These are phyloP conservation scores for Magnolia sinica DNA, from an alignment of 164 flowering plant species.

Conservation along the genomic window DNA sequence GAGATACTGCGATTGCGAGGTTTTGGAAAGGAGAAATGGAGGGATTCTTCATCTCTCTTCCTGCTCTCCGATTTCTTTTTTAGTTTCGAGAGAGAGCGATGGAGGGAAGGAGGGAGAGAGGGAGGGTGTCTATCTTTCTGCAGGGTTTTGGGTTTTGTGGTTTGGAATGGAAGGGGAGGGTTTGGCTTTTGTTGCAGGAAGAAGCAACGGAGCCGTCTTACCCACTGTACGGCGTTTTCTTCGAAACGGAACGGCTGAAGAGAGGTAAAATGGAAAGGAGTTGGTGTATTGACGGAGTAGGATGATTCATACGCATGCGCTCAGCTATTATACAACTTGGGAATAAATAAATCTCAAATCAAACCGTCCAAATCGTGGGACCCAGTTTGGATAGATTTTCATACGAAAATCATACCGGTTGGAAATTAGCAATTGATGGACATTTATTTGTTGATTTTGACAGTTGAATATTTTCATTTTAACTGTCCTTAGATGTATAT, in stretches of 20 bases:
- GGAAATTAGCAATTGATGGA: no score
- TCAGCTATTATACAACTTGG: no score
- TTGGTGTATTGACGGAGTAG: neutral
- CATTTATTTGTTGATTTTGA: no score
- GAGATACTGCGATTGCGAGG: neutral
- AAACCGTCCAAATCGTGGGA: no score
- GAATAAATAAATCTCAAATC: no score
- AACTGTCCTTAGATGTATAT: no score
- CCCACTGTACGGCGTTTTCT: neutral
- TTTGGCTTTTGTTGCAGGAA: neutral
- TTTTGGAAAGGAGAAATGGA: neutral
- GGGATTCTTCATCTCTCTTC: neutral
- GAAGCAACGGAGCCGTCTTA: neutral
- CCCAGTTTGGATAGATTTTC: no score
- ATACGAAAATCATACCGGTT: no score
- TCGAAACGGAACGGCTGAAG: neutral
- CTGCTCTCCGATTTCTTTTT: neutral
- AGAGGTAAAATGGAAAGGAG: neutral
- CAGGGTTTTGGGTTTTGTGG: neutral
- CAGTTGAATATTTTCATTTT: no score
- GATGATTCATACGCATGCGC: neutral
- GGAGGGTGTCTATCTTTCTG: neutral
- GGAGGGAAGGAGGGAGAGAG: neutral
- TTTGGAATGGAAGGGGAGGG: neutral
- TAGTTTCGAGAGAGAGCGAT: neutral